Conservation (phyloP, 352 stramenopile species). For the Globisporangium emineosum region DNA sequence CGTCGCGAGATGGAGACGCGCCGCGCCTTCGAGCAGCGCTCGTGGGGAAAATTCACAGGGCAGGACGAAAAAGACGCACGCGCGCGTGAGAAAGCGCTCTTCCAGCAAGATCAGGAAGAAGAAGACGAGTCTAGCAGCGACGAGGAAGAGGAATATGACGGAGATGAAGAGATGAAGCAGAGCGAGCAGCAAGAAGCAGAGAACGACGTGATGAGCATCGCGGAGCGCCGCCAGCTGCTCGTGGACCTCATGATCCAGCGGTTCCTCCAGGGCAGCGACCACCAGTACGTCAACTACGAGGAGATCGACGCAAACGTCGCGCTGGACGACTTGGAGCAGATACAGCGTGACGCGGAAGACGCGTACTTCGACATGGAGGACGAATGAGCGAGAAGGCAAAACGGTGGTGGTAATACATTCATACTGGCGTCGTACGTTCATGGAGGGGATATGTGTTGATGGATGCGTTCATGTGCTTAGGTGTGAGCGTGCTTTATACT, state of each 20-base stretch:
- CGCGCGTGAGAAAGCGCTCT: conserved; percentile 28
- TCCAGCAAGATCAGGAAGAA: conserved; percentile 36
- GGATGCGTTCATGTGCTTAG: no score
- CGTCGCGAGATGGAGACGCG: conserved; percentile 65
- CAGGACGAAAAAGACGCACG: conserved; percentile 22
- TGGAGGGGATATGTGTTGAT: no score
- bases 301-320: conserved; percentile 57
- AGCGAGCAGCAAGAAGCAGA: conserved; percentile 6
- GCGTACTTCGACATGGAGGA: conserved; percentile 56
- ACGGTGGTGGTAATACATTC: no score
- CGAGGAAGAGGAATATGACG: conserved; percentile 27
- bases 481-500: no score
- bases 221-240: conserved; percentile 52
- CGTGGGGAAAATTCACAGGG: conserved; percentile 43
- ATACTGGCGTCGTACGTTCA: no score
- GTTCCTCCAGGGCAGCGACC: conserved; percentile 65
- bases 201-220: conserved; percentile 19
- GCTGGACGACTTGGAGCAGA: conserved; percentile 63
- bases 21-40: conserved; percentile 54
- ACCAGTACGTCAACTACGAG: conserved; percentile 59
- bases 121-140: conserved; percentile 34
- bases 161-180: conserved; percentile 32
- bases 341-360: conserved; percentile 78
- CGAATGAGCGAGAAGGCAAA: not conserved
- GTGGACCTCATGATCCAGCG: conserved; percentile 72